Percentiles rank a stretch among this genome's conserved stretches.
Evolutionary conservation across 176 grass and related monocot genomes (phyloP).

Genomic region (Cocos nucifera): DNA sequence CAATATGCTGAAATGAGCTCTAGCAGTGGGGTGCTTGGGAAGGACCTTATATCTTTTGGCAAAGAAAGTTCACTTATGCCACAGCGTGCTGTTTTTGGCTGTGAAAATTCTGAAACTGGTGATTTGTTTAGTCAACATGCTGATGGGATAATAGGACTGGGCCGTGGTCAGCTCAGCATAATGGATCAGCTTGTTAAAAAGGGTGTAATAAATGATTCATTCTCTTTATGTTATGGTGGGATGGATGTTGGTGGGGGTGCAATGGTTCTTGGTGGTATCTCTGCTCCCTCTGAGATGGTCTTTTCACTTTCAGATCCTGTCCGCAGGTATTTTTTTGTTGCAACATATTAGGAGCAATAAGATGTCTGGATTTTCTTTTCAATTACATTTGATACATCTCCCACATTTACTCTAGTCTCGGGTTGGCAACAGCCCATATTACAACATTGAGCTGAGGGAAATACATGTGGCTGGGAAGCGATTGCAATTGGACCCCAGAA

Average conservation of each 20-base stretch:
- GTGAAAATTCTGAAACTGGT: constrained; percentile 97
- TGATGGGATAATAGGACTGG: constrained; percentile 97
- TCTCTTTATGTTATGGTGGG: constrained; percentile 96
- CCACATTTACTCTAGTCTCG: constrained; percentile 41
- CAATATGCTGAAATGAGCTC: constrained; percentile 99
- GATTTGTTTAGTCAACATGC: constrained; percentile 98
- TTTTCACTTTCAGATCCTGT: constrained; percentile 65
- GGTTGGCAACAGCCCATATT: constrained; percentile 88
- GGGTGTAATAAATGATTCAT: constrained; percentile 85
- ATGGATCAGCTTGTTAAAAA: constrained; percentile 95
- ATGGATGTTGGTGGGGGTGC: constrained; percentile 97
- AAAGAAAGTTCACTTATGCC: constrained; percentile 73
- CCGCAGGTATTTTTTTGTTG: constrained; percentile 48
- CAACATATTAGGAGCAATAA: constrained; percentile 7
- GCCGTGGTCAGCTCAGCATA: constrained; percentile 89
- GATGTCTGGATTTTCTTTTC: constrained; percentile 13
- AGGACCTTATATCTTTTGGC: constrained; percentile 77
- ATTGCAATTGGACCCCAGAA: constrained; percentile 53
- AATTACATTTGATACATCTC: constrained; percentile 38
- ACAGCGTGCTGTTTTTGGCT: constrained; percentile 84
- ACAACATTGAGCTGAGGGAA: constrained; percentile 97
- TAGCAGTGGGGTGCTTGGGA: constrained; percentile 88
- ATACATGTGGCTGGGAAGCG: constrained; percentile 81
- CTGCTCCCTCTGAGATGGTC: constrained; percentile 63
- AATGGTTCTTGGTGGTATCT: constrained; percentile 88